Evolutionary conservation across 805 yeast species (phyloP).

Genomic region (Metschnikowia picachoensis): DNA sequence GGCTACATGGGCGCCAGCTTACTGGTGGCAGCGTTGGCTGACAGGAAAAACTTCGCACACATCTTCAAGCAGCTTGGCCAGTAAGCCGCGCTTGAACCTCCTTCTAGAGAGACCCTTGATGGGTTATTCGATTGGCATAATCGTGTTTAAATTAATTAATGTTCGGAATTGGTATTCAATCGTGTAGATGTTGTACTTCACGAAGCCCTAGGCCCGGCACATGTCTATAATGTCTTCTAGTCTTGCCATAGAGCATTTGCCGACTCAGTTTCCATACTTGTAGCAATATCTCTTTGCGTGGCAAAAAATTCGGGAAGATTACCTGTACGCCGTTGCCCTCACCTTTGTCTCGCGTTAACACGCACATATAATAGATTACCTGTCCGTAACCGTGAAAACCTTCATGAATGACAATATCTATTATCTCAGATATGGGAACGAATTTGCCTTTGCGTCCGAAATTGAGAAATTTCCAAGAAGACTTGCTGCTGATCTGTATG

Average conservation of each 20-base stretch:
- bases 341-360: conserved; percentile 42
- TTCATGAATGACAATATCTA: conserved; percentile 70
- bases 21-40: conserved; percentile 30
- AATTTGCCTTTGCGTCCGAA: conserved; percentile 35
- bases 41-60: conserved; percentile 25
- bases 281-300: conserved; percentile 38
- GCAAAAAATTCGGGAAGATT: conserved; percentile 41
- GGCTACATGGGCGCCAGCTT: conserved; percentile 25
- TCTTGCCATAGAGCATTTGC: conserved; percentile 28
- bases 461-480: conserved; percentile 12
- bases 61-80: conserved; percentile 32
- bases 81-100: conserved; percentile 1
- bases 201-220: conserved; percentile 21
- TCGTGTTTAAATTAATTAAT: not conserved
- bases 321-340: conserved; percentile 26
- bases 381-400: conserved; percentile 64
- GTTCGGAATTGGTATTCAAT: conserved; percentile 3
- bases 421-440: conserved; percentile 52
- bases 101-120: not conserved
- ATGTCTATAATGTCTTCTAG: conserved; percentile 15
- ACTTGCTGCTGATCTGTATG: conserved; percentile 36
- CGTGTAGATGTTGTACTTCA: conserved; percentile 16
- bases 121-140: not conserved
- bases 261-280: conserved; percentile 39
- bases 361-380: conserved; percentile 61